These are phyloP conservation scores for Penicillium sp. DNA, from an alignment of 2,329 filamentous ascomycete species.

Conservation along the genomic window DNA sequence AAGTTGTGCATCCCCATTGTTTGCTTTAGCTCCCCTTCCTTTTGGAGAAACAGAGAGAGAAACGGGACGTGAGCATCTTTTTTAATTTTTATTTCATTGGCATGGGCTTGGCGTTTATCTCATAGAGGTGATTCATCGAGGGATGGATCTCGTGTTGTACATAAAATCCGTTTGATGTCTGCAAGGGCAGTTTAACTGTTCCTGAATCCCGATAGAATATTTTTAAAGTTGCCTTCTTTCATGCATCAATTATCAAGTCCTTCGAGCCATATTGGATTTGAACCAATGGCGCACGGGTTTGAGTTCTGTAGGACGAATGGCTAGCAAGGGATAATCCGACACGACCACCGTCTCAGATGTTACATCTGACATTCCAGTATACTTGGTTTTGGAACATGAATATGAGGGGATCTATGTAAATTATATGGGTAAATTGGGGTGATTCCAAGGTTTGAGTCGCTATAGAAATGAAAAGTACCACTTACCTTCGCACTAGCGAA, in stretches of 20 bases:
- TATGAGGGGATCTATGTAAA: no score
- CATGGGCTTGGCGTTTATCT: slow-evolving; percentile 25
- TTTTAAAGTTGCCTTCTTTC: background rate
- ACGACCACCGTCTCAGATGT: slow-evolving; percentile 21
- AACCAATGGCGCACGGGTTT: background rate
- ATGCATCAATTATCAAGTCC: background rate
- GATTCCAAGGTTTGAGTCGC: no score
- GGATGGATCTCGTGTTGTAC: background rate
- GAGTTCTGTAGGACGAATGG: slow-evolving; percentile 6
- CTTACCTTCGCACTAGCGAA: no score
- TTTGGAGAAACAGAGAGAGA: slow-evolving; percentile 1
- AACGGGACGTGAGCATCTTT: background rate
- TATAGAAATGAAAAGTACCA: no score
- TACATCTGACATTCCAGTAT: slow-evolving; percentile 22
- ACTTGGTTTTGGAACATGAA: background rate
- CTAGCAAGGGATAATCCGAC: slow-evolving; percentile 20
- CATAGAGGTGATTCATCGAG: background rate
- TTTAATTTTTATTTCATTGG: slow-evolving; percentile 9
- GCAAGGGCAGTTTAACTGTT: background rate
- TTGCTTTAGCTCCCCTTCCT: background rate
- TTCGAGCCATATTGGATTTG: background rate
- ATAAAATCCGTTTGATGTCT: background rate
- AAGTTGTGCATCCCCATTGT: background rate
- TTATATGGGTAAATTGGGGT: background rate
- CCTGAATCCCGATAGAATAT: background rate